These are phyloP conservation scores for Aegilops sharonensis DNA, from an alignment of 176 grass and related monocot species.

Conservation along the genomic window DNA sequence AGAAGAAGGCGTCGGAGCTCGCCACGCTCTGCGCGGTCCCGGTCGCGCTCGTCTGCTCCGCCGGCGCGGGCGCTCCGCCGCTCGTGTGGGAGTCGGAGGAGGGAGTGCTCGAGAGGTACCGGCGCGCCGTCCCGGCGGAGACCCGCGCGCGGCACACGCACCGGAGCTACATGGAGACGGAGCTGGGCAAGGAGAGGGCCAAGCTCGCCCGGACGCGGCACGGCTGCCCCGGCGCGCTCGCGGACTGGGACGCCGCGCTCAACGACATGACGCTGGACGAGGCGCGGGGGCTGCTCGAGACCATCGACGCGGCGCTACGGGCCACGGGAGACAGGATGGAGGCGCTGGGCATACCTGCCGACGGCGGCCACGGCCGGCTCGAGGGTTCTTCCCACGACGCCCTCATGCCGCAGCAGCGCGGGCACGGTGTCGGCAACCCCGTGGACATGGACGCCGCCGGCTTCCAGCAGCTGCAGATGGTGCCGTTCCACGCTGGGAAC, in stretches of 20 bases:
- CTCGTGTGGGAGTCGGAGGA: constrained; percentile 28
- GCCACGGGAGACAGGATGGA: not conserved
- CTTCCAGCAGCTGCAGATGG: constrained; percentile 14
- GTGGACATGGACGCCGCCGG: not conserved
- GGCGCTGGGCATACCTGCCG: not conserved
- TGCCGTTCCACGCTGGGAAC: not conserved
- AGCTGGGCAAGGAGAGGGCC: constrained; percentile 19
- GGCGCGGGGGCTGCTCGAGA: not conserved
- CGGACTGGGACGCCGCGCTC: constrained; percentile 17
- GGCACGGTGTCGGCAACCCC: not conserved
- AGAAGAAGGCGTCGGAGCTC: constrained; percentile 20
- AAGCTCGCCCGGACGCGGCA: constrained; percentile 26
- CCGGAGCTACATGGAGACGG: not conserved
- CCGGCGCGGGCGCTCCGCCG: not conserved
- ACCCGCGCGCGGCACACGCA: constrained; percentile 18
- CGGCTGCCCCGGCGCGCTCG: constrained; percentile 1
- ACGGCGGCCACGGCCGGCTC: not conserved
- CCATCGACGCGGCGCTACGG: not conserved
- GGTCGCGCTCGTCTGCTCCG: constrained; percentile 24
- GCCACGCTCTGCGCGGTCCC: constrained; percentile 19
- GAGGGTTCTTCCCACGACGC: not conserved
- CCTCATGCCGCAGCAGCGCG: not conserved
- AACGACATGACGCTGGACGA: not conserved
- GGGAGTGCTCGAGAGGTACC: constrained; percentile 34
- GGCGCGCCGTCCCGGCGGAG: not conserved